phyloP scores from a whole-genome alignment of 2,329 filamentous ascomycete species.

The Grosmannia clavigera region DNA sequence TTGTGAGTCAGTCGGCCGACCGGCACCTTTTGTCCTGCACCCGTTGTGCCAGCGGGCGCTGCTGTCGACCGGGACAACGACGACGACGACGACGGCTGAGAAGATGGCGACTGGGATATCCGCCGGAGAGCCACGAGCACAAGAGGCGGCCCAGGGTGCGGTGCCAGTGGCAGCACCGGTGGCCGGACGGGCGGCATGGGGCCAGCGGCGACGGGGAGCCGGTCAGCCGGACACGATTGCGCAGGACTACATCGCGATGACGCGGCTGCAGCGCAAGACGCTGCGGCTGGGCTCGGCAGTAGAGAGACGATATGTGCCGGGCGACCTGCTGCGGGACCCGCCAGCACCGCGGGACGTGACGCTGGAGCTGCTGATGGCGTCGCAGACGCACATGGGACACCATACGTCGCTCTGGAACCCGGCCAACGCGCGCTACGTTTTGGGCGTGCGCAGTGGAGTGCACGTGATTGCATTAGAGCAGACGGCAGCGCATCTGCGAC shows the following conservation, averaged over 20 bases:
- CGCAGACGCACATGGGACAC: constrained; percentile 83
- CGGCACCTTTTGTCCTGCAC: neutral
- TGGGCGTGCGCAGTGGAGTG: constrained; percentile 73
- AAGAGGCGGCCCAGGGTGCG: neutral
- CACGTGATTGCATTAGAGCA: constrained; percentile 89
- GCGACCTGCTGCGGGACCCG: constrained; percentile 56
- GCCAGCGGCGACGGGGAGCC: neutral
- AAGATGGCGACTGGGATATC: constrained; percentile 9
- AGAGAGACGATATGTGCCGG: constrained; percentile 49
- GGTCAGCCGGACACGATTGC: constrained; percentile 17
- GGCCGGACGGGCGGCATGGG: neutral
- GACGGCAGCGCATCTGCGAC: constrained; percentile 79
- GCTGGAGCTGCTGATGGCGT: constrained; percentile 79
- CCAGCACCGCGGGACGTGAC: constrained; percentile 70
- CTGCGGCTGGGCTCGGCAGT: constrained; percentile 35
- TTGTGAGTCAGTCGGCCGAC: neutral
- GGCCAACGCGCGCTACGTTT: constrained; percentile 86
- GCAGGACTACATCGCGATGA: constrained; percentile 22
- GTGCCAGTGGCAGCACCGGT: neutral
- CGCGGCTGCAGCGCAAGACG: constrained; percentile 32
- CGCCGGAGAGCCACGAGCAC: too few species aligned
- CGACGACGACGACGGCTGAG: constrained; percentile 16
- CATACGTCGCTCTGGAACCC: constrained; percentile 89
- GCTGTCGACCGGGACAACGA: constrained; percentile 22
- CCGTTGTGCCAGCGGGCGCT: constrained; percentile 23